These are phyloP conservation scores for Luzula sylvatica DNA, from an alignment of 176 grass and related monocot species.

Conservation along the genomic window DNA sequence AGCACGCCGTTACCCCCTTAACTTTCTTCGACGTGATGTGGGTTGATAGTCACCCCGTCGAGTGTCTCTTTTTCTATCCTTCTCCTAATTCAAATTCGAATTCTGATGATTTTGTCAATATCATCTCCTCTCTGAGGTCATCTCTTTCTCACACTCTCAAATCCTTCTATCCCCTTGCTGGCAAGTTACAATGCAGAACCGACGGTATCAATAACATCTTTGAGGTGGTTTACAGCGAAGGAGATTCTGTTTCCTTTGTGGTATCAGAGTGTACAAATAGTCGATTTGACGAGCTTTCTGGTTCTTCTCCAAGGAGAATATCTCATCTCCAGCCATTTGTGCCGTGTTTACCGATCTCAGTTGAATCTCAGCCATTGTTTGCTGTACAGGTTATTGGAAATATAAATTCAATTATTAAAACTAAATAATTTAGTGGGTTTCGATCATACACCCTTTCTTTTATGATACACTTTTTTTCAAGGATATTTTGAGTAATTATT, in stretches of 20 bases:
- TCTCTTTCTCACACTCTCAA: conserved; percentile 21
- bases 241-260: not conserved
- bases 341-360: not conserved
- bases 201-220: not conserved
- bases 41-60: conserved; percentile 3
- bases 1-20: conserved; percentile 22
- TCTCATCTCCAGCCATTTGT: not conserved
- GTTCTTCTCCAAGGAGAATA: not conserved
- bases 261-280: not conserved
- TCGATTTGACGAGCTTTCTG: not conserved
- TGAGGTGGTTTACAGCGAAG: conserved; percentile 19
- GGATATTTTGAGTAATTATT: no score
- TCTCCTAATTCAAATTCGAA: not conserved
- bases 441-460: no score
- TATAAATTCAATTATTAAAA: no score
- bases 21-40: conserved; percentile 26
- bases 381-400: conserved; percentile 16
- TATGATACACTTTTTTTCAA: no score
- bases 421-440: no score
- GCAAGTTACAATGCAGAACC: not conserved
- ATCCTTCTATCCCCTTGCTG: conserved; percentile 20
- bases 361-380: not conserved
- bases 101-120: not conserved
- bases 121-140: not conserved
- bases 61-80: conserved; percentile 33